Evolutionary conservation across 2,329 filamentous ascomycete species (phyloP), one percentile per base, ranked within the genome.

Genomic region (Monilinia laxa): DNA sequence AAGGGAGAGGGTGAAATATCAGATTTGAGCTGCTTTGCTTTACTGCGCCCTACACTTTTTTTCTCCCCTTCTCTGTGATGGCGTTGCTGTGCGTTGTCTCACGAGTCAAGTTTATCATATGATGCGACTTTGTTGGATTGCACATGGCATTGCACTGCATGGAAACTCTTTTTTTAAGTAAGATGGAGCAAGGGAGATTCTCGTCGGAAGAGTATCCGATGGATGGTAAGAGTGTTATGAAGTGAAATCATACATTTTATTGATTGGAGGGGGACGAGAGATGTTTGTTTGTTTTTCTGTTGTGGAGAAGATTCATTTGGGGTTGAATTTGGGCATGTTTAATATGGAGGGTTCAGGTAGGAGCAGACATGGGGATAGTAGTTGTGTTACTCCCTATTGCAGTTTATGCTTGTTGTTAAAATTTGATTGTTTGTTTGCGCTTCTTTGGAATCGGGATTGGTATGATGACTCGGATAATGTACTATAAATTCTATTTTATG

Each of bases 81-180:
- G 42, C 45, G 45, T 35, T 60, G 45, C 9, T 28, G 28, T 51
- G 57, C 42, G 12, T 51, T 60, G 20, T 51, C 57, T 51, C 57
- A 51, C n/a, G 20, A 60, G 57, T 51, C 45, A 60, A 51, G n/a
- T 60, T 60, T 60, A 38, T 60, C 28, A 51, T 38, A 38, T 38
- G 57, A 60, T 51, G 57, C 28, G 57, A 38, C 42, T 60, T 60
- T 60, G 57, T 60, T 51, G 57, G 57, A 49, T 60, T 51, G 28
- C 45, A 38, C 45, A 38, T 49, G 45, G 40, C 57, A 51, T 51
- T 51, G 57, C 28, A 60, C 45, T 51, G 28, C 20, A 60, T 51
- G 28, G 23, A 49, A 49, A 12, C 11, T 18, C 6, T 60, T n/a
- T n/a, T 7, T n/a, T 18, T 60, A 47, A 18, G 12, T n/a, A 52